phyloP scores from a whole-genome alignment of 192 early-diverging fungal genomes.

The Coemansia sp. region DNA sequence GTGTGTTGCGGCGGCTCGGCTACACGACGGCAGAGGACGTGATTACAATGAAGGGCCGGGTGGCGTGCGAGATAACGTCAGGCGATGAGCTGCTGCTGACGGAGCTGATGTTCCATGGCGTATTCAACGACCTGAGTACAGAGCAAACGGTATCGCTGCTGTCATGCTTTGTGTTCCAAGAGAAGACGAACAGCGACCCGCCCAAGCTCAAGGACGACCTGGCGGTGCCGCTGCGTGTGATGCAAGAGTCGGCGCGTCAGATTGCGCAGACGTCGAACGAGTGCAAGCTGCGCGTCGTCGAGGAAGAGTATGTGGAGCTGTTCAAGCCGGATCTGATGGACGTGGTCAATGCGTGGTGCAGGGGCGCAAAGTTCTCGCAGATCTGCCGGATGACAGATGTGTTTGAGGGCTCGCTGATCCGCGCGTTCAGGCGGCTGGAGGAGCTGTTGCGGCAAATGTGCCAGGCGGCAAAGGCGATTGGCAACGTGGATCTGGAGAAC shows the following conservation, averaged over 20 bases:
- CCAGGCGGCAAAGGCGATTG: slow-evolving; percentile 88
- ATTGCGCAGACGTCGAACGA: slow-evolving; percentile 86
- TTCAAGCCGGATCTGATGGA: slow-evolving; percentile 93
- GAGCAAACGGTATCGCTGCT: slow-evolving; percentile 85
- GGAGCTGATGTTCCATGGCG: slow-evolving; percentile 95
- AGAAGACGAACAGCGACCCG: slow-evolving; percentile 62
- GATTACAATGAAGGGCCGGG: slow-evolving; percentile 95
- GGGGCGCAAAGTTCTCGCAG: slow-evolving; percentile 89
- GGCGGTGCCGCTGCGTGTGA: slow-evolving; percentile 64
- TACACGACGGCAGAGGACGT: slow-evolving; percentile 82
- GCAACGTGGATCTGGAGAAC: slow-evolving; percentile 88
- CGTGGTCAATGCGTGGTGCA: slow-evolving; percentile 88
- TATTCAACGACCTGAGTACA: slow-evolving; percentile 88
- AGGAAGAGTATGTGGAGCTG: slow-evolving; percentile 82
- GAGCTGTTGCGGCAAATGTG: slow-evolving; percentile 89
- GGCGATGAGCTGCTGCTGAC: slow-evolving; percentile 94
- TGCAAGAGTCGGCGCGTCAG: slow-evolving; percentile 83
- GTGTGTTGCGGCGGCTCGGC: slow-evolving; percentile 88
- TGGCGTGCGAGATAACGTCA: slow-evolving; percentile 93
- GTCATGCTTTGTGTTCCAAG: slow-evolving; percentile 89
- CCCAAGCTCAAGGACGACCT: slow-evolving; percentile 72
- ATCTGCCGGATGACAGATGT: slow-evolving; percentile 94
- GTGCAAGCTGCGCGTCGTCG: slow-evolving; percentile 82
- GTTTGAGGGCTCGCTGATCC: slow-evolving; percentile 93
- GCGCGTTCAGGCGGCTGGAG: slow-evolving; percentile 84